Conservation (phyloP, 1,139 yeast genomes). For the Geotrichum cucujoidarum region DNA sequence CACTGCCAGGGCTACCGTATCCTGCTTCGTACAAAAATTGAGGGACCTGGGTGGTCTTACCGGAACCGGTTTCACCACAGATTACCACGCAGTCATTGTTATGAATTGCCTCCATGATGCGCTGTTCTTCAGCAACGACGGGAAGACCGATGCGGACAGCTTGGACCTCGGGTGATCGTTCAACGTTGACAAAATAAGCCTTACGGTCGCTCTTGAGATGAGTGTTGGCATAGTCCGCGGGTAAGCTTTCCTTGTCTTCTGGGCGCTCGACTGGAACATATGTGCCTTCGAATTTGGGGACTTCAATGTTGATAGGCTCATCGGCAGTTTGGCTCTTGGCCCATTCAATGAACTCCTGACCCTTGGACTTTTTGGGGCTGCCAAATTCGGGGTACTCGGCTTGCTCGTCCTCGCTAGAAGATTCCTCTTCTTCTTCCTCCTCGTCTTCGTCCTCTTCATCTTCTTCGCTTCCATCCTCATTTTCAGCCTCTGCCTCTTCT, state of each 20-base stretch:
- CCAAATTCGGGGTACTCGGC: conserved; percentile 29
- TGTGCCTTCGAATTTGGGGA: conserved; percentile 33
- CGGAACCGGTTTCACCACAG: conserved; percentile 98
- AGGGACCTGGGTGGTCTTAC: conserved; percentile 96
- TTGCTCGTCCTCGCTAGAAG: conserved; percentile 19
- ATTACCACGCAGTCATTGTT: conserved; percentile 87
- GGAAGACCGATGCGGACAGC: conserved; percentile 68
- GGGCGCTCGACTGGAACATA: conserved; percentile 36
- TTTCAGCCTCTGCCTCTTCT: conserved; percentile 23
- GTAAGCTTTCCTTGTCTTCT: conserved; percentile 36
- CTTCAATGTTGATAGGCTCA: conserved; percentile 27
- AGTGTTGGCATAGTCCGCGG: conserved; percentile 46
- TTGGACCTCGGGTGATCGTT: conserved; percentile 62
- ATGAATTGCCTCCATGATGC: conserved; percentile 91
- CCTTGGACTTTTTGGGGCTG: conserved; percentile 35
- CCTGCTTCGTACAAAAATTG: conserved; percentile 90
- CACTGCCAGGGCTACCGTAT: conserved; percentile 61
- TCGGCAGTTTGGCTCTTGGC: conserved; percentile 37
- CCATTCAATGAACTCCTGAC: conserved; percentile 51
- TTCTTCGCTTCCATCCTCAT: conserved; percentile 23
- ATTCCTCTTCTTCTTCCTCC: conserved; percentile 19
- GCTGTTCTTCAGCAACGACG: conserved; percentile 85
- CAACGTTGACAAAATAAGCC: conserved; percentile 64
- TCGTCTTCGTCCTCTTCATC: conserved; percentile 22
- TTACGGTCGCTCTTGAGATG: conserved; percentile 42